Evolutionary conservation across 2,329 filamentous ascomycete species (phyloP).

Genomic region (Lachnellula hyalina): DNA sequence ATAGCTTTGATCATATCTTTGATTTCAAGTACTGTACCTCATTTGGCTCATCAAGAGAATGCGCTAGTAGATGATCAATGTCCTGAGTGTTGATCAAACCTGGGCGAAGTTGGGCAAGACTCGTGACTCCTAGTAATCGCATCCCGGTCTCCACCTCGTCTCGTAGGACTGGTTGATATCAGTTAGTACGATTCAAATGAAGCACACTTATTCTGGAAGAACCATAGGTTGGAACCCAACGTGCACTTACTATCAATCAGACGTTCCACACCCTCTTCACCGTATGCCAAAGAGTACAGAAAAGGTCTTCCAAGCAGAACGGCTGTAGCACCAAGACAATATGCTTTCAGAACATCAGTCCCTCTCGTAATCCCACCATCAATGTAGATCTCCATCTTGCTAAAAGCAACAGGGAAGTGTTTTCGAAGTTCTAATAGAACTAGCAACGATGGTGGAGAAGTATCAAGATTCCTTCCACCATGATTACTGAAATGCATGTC

Average conservation of each 20-base stretch:
- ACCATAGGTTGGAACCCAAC: not conserved
- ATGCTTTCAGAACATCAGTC: conserved; percentile 58
- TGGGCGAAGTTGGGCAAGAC: conserved; percentile 51
- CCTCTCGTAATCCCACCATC: conserved; percentile 59
- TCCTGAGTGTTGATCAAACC: conserved; percentile 49
- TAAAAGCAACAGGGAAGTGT: conserved; percentile 52
- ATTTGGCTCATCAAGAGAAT: not conserved
- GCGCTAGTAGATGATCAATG: conserved; percentile 29
- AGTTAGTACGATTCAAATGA: conserved; percentile 1
- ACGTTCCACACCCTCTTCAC: conserved; percentile 45
- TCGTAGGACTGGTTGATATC: conserved; percentile 35
- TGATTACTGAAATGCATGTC: conserved; percentile 42
- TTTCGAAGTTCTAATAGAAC: conserved; percentile 56
- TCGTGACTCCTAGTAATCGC: conserved; percentile 56
- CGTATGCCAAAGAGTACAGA: conserved; percentile 51
- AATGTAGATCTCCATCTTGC: conserved; percentile 52
- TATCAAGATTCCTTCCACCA: conserved; percentile 49
- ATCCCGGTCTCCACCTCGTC: conserved; percentile 60
- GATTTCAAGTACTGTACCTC: not conserved
- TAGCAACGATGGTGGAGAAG: conserved; percentile 46
- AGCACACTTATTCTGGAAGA: not conserved
- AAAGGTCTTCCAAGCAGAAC: conserved; percentile 56
- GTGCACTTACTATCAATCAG: conserved; percentile 43
- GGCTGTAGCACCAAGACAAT: conserved; percentile 57
- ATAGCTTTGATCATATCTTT: not conserved